Evolutionary conservation across 257 asterid genomes (phyloP).

Genomic region (Nicotiana tabacum): DNA sequence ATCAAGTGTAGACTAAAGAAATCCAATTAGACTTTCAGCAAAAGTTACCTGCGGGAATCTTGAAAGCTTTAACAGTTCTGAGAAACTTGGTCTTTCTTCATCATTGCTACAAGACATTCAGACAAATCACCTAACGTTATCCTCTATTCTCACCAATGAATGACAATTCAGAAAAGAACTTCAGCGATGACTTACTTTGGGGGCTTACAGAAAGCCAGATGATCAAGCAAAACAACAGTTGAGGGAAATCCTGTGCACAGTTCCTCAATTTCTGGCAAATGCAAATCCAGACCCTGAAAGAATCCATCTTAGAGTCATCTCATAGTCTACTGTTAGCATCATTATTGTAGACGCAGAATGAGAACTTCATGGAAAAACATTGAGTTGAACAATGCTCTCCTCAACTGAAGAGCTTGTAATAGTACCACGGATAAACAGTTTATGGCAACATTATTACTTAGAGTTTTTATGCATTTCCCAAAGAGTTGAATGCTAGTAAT

Average conservation of each 20-base stretch:
- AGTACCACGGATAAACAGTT: background rate
- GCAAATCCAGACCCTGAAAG: conserved; percentile 67
- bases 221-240: conserved; percentile 68
- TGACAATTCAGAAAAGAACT: background rate
- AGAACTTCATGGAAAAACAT: background rate
- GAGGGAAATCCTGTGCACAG: conserved; percentile 79
- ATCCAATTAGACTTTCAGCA: background rate
- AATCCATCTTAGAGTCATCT: background rate
- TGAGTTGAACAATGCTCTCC: background rate
- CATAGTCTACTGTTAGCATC: background rate
- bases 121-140: background rate
- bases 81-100: conserved; percentile 43
- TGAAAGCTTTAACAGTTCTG: conserved; percentile 54
- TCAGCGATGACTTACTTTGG: conserved; percentile 53
- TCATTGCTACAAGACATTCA: conserved; percentile 35
- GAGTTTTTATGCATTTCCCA: background rate
- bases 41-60: conserved; percentile 64
- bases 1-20: background rate
- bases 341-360: background rate
- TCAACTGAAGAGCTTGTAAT: background rate
- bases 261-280: conserved; percentile 62
- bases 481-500: background rate
- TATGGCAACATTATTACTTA: background rate
- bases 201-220: conserved; percentile 77
- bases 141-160: background rate